These are phyloP conservation scores for Ogataea corticis DNA, from an alignment of 805 yeast species.

Conservation along the genomic window DNA sequence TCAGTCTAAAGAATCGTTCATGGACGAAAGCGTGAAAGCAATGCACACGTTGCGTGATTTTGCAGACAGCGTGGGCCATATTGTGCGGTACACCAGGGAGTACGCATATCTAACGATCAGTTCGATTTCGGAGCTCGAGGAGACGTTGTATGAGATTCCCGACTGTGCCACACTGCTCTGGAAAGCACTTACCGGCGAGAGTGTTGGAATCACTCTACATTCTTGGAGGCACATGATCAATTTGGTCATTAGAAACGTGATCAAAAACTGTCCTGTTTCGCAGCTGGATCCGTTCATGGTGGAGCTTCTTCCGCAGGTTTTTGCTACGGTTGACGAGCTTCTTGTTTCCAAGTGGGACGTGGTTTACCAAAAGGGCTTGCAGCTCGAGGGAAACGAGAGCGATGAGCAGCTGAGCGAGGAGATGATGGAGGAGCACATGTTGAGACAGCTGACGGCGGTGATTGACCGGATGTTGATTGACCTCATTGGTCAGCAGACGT, in stretches of 20 bases:
- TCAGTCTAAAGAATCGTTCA: constrained; percentile 89
- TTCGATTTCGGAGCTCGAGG: constrained; percentile 86
- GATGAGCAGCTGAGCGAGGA: constrained; percentile 92
- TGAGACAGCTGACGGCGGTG: constrained; percentile 90
- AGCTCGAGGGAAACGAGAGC: constrained; percentile 53
- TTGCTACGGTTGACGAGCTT: constrained; percentile 71
- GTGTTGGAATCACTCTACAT: constrained; percentile 86
- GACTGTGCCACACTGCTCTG: constrained; percentile 73
- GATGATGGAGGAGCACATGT: constrained; percentile 95
- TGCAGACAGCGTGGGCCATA: constrained; percentile 97
- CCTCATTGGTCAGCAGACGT: constrained; percentile 75
- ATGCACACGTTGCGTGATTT: constrained; percentile 92
- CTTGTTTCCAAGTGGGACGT: constrained; percentile 75
- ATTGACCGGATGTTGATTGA: constrained; percentile 86
- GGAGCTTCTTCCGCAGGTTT: constrained; percentile 74
- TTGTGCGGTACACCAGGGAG: constrained; percentile 92
- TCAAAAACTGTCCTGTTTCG: constrained; percentile 82
- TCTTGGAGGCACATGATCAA: constrained; percentile 98
- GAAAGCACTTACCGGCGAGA: constrained; percentile 84
- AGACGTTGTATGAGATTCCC: constrained; percentile 83
- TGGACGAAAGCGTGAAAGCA: constrained; percentile 92
- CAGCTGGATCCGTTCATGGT: constrained; percentile 69
- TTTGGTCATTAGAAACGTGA: constrained; percentile 79
- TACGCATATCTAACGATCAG: constrained; percentile 90
- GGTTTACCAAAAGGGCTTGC: constrained; percentile 58